Evolutionary conservation across 768 basidiomycete genomes (phyloP).

Genomic region (Auricularia auricula-judae): DNA sequence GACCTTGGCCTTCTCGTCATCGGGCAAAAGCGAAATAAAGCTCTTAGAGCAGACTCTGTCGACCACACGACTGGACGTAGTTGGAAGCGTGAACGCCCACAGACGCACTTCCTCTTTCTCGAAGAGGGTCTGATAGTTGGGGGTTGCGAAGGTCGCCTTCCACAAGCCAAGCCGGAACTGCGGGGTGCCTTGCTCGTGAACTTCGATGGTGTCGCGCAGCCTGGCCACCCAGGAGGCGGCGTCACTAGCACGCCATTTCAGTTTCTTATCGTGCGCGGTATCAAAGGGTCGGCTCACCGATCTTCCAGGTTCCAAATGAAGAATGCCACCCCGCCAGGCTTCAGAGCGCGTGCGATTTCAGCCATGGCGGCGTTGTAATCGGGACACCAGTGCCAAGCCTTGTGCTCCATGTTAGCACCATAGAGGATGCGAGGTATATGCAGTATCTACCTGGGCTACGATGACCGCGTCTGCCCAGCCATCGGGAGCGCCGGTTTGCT

Average conservation of each 20-base stretch:
- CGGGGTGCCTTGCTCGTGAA: constrained; percentile 60
- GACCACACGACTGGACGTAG: constrained; percentile 44
- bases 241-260: constrained; percentile 15
- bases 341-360: constrained; percentile 75
- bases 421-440: too few relatives aligned
- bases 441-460: constrained; percentile 51
- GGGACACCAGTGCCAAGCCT: constrained; percentile 95
- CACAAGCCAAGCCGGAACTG: constrained; percentile 73
- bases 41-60: constrained; percentile 75
- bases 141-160: constrained; percentile 56
- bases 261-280: not conserved
- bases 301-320: constrained; percentile 92
- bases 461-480: constrained; percentile 71
- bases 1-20: constrained; percentile 46
- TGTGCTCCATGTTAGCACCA: not conserved
- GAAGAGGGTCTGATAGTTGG: constrained; percentile 51
- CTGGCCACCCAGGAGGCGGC: constrained; percentile 59
- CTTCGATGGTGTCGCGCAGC: constrained; percentile 58
- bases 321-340: constrained; percentile 57
- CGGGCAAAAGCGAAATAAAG: constrained; percentile 58
- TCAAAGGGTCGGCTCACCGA: constrained; percentile 28
- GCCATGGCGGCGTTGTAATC: constrained; percentile 58
- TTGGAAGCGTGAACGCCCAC: constrained; percentile 41
- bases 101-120: constrained; percentile 42
- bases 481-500: constrained; percentile 44